Evolutionary conservation across 2,329 filamentous ascomycete species (phyloP).

Genomic region (Alternaria ventricosa): DNA sequence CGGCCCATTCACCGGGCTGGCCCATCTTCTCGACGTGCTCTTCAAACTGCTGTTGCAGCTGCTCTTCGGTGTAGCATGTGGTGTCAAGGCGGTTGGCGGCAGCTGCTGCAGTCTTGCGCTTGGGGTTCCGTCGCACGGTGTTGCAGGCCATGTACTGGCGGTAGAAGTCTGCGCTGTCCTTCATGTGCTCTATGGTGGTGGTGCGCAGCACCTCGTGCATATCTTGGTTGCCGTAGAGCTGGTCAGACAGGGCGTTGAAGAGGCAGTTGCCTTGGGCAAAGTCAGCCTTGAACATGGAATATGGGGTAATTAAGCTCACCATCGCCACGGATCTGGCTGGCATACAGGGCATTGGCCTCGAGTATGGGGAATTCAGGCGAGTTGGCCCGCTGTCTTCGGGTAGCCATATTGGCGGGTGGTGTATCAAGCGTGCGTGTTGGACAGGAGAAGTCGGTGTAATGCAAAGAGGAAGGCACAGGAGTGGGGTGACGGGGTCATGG

Average conservation of each 20-base stretch:
- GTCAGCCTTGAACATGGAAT: constrained; percentile 25
- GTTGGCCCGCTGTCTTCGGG: constrained; percentile 38
- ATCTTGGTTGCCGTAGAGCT: constrained; percentile 67
- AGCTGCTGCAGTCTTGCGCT: constrained; percentile 62
- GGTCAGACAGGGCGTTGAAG: constrained; percentile 71
- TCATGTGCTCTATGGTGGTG: constrained; percentile 67
- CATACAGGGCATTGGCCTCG: constrained; percentile 63
- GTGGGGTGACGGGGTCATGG: constrained; percentile 39
- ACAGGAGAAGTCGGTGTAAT: constrained; percentile 41
- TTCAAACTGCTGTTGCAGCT: constrained; percentile 60
- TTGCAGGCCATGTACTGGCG: constrained; percentile 67
- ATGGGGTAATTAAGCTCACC: constrained; percentile 56
- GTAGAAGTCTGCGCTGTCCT: constrained; percentile 65
- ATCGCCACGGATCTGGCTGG: constrained; percentile 65
- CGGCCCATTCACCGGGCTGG: constrained; percentile 67
- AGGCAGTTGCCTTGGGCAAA: constrained; percentile 67
- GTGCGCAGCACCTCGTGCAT: constrained; percentile 65
- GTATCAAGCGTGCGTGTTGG: constrained; percentile 33
- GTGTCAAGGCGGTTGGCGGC: constrained; percentile 53
- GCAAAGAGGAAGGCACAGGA: constrained; percentile 30
- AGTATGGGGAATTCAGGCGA: constrained; percentile 62
- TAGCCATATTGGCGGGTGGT: constrained; percentile 38
- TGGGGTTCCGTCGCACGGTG: constrained; percentile 61
- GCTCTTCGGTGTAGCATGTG: constrained; percentile 58
- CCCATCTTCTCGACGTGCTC: constrained; percentile 67